A percentile compares a stretch with the other conserved stretches of the same genome.
Conservation (phyloP, 2,329 filamentous ascomycete species). For the Diaporthe humulicola region DNA sequence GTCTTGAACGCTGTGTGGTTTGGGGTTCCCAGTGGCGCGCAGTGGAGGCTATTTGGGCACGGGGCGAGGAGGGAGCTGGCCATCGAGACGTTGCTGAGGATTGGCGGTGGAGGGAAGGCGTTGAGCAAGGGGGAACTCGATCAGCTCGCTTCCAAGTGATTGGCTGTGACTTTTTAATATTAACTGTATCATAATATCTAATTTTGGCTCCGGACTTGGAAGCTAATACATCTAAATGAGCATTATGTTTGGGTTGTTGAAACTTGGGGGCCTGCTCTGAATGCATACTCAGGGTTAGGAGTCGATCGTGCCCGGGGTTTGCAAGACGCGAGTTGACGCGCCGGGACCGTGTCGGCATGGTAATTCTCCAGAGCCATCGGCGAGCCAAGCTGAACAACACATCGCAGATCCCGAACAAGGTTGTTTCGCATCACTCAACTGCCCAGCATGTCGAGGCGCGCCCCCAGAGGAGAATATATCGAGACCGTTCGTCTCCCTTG, state of each 20-base stretch:
- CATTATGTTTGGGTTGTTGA: background rate
- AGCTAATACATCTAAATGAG: background rate
- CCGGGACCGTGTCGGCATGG: conserved; percentile 15
- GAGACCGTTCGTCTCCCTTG: conserved; percentile 78
- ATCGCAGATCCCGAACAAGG: background rate
- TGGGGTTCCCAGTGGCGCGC: conserved; percentile 50
- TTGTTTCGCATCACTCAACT: background rate
- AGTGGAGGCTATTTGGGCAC: conserved; percentile 52
- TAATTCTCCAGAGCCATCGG: conserved; percentile 2
- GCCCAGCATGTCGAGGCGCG: conserved; percentile 78
- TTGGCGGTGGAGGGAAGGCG: conserved; percentile 40
- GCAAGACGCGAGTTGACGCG: background rate
- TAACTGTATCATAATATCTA: background rate
- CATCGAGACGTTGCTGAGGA: conserved; percentile 49
- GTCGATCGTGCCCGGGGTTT: too few relatives aligned
- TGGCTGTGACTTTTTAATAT: background rate
- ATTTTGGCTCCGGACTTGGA: background rate
- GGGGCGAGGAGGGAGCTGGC: conserved; percentile 49
- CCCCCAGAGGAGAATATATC: conserved; percentile 92
- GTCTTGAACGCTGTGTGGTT: conserved; percentile 52
- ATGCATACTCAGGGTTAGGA: background rate
- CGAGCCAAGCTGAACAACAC: background rate
- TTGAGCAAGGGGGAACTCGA: conserved; percentile 30
- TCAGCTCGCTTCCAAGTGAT: conserved; percentile 11
- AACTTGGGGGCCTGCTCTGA: background rate